Evolutionary conservation across 768 basidiomycete genomes (phyloP), one percentile per base, ranked within the genome.

Genomic region (Jaapia argillacea): DNA sequence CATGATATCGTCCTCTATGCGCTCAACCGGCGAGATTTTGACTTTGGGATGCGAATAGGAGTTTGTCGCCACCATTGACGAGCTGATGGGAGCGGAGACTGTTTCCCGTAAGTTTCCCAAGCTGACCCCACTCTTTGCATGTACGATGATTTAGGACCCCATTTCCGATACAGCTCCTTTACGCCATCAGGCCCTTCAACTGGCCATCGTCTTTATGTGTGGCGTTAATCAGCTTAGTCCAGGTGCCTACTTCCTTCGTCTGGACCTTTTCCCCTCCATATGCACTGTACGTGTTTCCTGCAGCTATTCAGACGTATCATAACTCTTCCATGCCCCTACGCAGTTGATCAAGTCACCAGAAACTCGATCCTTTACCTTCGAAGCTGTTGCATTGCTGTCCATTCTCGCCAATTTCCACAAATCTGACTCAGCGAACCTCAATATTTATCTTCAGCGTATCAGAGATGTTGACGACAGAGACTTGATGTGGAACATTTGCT

Each of bases 321-420:
- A 46, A 3, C n/a, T 46, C 4, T 24, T 25, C 20, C 45, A 36
- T 46, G 21, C 31, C 13, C 37, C 39, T 18, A 16, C 7, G 4
- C 37, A 83, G 82, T 62, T 81, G 25, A 67, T 81, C 23, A 79
- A 69, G 47, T 66, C 67, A 6, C 70, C 68, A 1, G 70, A 73
- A 18, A 81, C 72, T 3, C 70, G 72, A 48, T 64, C 67, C 40
- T 80, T 62, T 53, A 69, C 77, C 1, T 77, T 80, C 43, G 79
- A 82, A 52, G 75, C 77, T 1, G 60, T 68, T 0, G 61, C 83
- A 4, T 60, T 85, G 4, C 66, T 83, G n/a, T 66, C 75, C 7
- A 58, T 82, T 25, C 68, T 85, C 2, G 75, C 75, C 42, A 82
- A 81, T 51, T 85, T 77, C 54, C 83, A 84, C 55, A 81, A 77